phyloP scores from a whole-genome alignment of 805 yeast genomes.

The Lachancea fermentati region DNA sequence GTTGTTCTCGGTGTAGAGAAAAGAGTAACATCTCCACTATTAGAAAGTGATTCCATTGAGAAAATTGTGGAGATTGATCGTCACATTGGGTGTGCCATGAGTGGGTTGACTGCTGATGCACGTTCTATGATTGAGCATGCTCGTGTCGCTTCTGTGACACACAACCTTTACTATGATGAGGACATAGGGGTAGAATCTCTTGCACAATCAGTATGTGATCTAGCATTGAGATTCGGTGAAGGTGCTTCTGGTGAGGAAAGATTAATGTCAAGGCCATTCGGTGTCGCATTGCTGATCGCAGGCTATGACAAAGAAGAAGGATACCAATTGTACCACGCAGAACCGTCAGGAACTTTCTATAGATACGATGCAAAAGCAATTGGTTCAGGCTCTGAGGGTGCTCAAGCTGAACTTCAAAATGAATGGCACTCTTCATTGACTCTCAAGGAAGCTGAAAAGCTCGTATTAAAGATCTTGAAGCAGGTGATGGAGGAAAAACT shows the following conservation, averaged over 20 bases:
- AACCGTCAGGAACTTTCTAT: constrained; percentile 97
- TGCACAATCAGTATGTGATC: constrained; percentile 94
- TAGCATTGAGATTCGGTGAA: constrained; percentile 94
- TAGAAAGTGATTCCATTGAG: constrained; percentile 91
- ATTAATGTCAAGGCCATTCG: constrained; percentile 93
- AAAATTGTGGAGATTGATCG: constrained; percentile 91
- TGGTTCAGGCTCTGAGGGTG: constrained; percentile 98
- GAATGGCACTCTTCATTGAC: constrained; percentile 93
- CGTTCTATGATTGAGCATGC: constrained; percentile 99
- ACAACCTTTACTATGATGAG: constrained; percentile 86
- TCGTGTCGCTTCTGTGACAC: constrained; percentile 81
- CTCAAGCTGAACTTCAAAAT: constrained; percentile 94
- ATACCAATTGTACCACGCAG: constrained; percentile 96
- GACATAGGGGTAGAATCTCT: constrained; percentile 86
- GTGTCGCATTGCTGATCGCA: constrained; percentile 93
- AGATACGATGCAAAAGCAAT: constrained; percentile 98
- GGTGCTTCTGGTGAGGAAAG: constrained; percentile 95
- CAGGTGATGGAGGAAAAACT: constrained; percentile 99
- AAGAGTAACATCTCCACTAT: constrained; percentile 85
- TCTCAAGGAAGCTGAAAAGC: constrained; percentile 84
- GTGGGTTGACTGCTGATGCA: constrained; percentile 98
- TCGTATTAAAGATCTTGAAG: constrained; percentile 82
- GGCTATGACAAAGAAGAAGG: constrained; percentile 92
- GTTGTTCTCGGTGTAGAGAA: constrained; percentile 96
- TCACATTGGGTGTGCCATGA: constrained; percentile 98